Evolutionary conservation across 306 rosid genomes (phyloP), one percentile per base, ranked within the genome.

Genomic region (Lathyrus aphaca): DNA sequence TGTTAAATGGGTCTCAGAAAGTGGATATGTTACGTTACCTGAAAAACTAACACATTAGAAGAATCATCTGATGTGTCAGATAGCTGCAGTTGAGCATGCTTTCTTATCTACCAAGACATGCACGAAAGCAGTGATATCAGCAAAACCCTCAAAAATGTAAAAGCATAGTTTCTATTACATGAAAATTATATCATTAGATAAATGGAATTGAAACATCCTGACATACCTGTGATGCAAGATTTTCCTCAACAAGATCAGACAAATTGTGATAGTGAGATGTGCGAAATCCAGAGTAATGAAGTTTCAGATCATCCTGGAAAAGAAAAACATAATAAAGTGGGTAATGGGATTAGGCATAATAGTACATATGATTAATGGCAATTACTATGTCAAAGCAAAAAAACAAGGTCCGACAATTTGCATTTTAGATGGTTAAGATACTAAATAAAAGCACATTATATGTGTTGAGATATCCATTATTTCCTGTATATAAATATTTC

Each of bases 211-310:
- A 73, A 54, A 81, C 43, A 50, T 40, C 29, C 18, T 39, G 59
- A 64, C 88, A 55, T 86, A 94, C 99, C 72, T 88, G 95, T 49
- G 80, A 80, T 48, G 86, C 96, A 61, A 94, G 95, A 74, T 72
- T 86, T 65, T 79, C 84, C 78, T 82, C 89, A 46, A 91, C 97
- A 68, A 94, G 96, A 55, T 91, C 91, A 73, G 97, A 89, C 72
- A 94, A 84, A 81, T 94, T 94, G 83, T 94, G 99, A 84, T 85
- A 83, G 72, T 90, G 88, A 70, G 82, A 87, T 2, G 92, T 87
- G 83, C 66, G 82, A 79, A 91, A 94, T 69, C 99, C 99, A 71
- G 95, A 65, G 65, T 84, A 89, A 80, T 91, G 97, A 79, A 94
- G 86, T 61, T 86, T 80, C 84, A 87, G 69, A 74, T 86, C 76